phyloP scores from a whole-genome alignment of 2,329 filamentous ascomycete species.

The Arthrocladium fulminans region DNA sequence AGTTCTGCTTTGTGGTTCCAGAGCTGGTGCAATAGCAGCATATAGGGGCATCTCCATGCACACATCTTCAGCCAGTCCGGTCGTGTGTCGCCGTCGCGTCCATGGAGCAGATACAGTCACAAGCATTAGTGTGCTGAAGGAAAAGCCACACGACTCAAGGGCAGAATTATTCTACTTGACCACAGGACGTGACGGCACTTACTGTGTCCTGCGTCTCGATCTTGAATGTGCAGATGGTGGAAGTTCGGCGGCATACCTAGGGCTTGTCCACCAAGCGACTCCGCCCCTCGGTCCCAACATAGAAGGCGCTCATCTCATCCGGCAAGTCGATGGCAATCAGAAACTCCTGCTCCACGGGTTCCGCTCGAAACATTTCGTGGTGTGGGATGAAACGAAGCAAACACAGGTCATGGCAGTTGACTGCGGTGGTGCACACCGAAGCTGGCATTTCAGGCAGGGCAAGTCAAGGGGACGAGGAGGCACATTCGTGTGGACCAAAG shows the following conservation, averaged over 20 bases:
- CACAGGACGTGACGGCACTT: conserved; percentile 68
- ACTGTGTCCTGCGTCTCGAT: conserved; percentile 51
- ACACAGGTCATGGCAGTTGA: conserved; percentile 63
- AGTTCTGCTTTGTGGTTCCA: conserved; percentile 47
- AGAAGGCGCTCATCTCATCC: conserved; percentile 59
- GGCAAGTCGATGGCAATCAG: conserved; percentile 24
- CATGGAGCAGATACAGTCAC: conserved; percentile 60
- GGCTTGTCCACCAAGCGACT: conserved; percentile 56
- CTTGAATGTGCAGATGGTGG: conserved; percentile 20
- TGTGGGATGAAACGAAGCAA: conserved; percentile 67
- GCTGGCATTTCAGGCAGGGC: conserved; percentile 49
- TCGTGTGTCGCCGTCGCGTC: conserved; percentile 21
- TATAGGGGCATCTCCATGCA: conserved; percentile 29
- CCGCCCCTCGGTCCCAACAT: conserved; percentile 68
- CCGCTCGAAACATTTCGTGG: conserved; percentile 65
- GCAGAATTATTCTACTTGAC: conserved; percentile 45
- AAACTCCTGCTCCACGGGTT: conserved; percentile 73
- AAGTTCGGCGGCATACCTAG: conserved; percentile 23
- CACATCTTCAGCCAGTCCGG: conserved; percentile 14
- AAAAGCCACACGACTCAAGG: conserved; percentile 15
- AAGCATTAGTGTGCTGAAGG: conserved; percentile 46
- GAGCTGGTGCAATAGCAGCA: conserved; percentile 45
- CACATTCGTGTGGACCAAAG: conserved; percentile 67
- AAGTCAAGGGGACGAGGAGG: conserved; percentile 28
- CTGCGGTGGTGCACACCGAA: conserved; percentile 77